Percentiles rank a stretch among this genome's conserved stretches.
phyloP scores from a whole-genome alignment of 169 alveolate genomes.

The Plasmodium vivax region DNA sequence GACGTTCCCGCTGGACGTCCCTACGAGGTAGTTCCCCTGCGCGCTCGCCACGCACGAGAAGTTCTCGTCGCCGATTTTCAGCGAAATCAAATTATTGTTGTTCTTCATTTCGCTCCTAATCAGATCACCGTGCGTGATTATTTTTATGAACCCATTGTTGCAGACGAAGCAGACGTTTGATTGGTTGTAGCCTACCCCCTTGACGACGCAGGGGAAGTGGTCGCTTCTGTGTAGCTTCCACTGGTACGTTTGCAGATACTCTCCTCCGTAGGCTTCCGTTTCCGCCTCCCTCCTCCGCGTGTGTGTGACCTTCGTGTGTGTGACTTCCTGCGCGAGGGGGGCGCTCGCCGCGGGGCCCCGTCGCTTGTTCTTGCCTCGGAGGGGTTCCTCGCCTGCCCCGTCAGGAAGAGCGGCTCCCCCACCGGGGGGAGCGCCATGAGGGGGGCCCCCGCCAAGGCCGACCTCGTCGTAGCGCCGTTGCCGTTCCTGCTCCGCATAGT shows the following conservation, averaged over 20 bases:
- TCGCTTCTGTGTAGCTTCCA: slow-evolving; percentile 35
- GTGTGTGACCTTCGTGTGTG: not conserved
- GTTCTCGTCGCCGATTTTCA: slow-evolving; percentile 41
- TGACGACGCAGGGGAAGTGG: slow-evolving; percentile 13
- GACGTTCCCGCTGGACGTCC: slow-evolving; percentile 39
- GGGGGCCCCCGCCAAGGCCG: not conserved
- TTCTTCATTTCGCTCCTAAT: slow-evolving; percentile 19
- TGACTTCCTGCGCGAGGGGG: not conserved
- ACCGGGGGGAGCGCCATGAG: no score
- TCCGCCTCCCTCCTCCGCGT: not conserved
- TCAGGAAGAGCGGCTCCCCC: not conserved
- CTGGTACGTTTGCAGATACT: slow-evolving; percentile 24
- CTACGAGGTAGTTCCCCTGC: slow-evolving; percentile 13
- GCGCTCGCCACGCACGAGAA: slow-evolving; percentile 16
- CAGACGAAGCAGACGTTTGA: slow-evolving; percentile 29
- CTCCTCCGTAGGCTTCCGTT: not conserved
- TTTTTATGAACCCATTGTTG: slow-evolving; percentile 50
- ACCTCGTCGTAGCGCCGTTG: not conserved
- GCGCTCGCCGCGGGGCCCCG: not conserved
- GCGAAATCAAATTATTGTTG: slow-evolving; percentile 43
- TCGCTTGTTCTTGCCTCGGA: not conserved
- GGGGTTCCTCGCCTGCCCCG: not conserved
- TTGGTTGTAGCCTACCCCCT: slow-evolving; percentile 10
- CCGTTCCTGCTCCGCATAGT: not conserved
- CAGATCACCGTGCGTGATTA: slow-evolving; percentile 13